Evolutionary conservation across 768 basidiomycete species (phyloP).

Genomic region (Tremella mesenterica): DNA sequence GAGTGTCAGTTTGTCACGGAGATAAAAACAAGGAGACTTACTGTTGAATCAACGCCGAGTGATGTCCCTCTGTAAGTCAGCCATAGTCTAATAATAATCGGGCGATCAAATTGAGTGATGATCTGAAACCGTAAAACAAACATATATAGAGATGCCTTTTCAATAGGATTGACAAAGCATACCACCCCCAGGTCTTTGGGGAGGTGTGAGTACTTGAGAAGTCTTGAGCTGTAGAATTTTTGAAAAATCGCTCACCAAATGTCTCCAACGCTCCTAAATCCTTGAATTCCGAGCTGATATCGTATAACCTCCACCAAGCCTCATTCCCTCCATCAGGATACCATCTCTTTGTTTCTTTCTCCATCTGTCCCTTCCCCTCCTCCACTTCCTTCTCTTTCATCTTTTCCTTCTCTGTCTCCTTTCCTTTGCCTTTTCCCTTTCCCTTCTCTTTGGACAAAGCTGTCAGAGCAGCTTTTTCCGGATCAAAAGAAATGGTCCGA

Average conservation of each 20-base stretch:
- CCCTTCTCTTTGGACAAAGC: no score
- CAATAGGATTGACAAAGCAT: constrained; percentile 16
- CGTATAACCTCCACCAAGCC: constrained; percentile 32
- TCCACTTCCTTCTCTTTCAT: constrained; percentile 7
- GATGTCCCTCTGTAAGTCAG: constrained; percentile 21
- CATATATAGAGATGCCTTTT: no score
- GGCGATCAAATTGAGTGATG: no score
- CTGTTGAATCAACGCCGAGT: constrained; percentile 34
- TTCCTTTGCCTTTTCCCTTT: no score
- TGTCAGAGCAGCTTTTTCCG: no score
- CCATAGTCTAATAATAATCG: not conserved
- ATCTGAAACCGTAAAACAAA: no score
- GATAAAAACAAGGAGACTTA: constrained; percentile 5
- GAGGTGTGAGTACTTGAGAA: no score
- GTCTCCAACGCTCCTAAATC: constrained; percentile 35
- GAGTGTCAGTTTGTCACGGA: not conserved
- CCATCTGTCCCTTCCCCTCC: constrained; percentile 3
- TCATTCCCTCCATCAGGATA: not conserved
- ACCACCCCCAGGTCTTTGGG: no score
- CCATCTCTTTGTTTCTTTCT: constrained; percentile 4
- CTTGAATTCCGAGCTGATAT: constrained; percentile 25
- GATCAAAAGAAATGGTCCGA: no score
- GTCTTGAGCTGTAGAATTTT: no score
- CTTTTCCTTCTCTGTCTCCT: constrained; percentile 8
- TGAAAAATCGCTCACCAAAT: not conserved